These are phyloP conservation scores for Leptographium procerum DNA, from an alignment of 2,329 filamentous ascomycete species.

Conservation along the genomic window DNA sequence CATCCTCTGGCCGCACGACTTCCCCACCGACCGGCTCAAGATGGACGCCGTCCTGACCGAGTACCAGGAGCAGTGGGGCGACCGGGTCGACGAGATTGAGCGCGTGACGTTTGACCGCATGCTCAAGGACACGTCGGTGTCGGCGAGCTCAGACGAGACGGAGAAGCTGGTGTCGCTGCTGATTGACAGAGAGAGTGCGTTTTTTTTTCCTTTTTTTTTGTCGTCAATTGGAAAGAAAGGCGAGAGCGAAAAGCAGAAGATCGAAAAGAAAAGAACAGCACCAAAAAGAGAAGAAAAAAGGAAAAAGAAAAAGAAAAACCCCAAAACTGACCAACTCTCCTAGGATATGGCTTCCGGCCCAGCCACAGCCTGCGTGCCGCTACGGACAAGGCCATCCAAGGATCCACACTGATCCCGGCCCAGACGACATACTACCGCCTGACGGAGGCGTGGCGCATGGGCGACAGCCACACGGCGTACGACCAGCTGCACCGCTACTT, in stretches of 20 bases:
- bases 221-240: too few species aligned
- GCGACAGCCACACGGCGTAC: slow-evolving; percentile 81
- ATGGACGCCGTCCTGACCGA: slow-evolving; percentile 45
- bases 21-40: slow-evolving; percentile 32
- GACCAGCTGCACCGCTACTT: slow-evolving; percentile 91
- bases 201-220: background rate
- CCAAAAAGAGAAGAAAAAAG: too few species aligned
- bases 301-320: too few species aligned
- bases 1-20: slow-evolving; percentile 39
- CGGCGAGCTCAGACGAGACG: slow-evolving; percentile 10
- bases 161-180: slow-evolving; percentile 9
- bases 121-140: slow-evolving; percentile 3
- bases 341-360: slow-evolving; percentile 10
- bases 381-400: slow-evolving; percentile 4
- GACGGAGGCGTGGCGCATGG: slow-evolving; percentile 82
- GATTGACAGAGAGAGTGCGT: slow-evolving; percentile 10
- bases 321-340: background rate
- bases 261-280: too few species aligned
- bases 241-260: too few species aligned
- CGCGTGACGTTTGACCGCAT: slow-evolving; percentile 9
- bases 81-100: background rate
- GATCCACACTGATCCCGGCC: slow-evolving; percentile 5
- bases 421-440: slow-evolving; percentile 42
- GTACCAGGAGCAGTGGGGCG: slow-evolving; percentile 39
- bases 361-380: background rate